Evolutionary conservation across 23 red algal species (phyloP).

Genomic region (Gracilariopsis chorda): DNA sequence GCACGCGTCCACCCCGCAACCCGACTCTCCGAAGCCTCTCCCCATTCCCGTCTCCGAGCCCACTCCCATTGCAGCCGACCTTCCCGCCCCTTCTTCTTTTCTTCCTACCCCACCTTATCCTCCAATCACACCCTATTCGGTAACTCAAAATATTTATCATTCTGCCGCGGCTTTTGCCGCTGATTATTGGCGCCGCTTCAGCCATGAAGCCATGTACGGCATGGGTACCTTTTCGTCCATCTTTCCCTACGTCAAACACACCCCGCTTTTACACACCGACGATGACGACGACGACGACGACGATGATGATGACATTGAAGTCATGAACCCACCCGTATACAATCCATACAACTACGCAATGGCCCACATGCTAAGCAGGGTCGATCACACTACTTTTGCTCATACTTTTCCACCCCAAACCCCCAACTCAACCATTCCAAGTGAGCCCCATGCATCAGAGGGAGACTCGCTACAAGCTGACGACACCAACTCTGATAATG

Average conservation of each 20-base stretch:
- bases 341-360: background rate
- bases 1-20: background rate
- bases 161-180: background rate
- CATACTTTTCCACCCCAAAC: background rate
- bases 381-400: background rate
- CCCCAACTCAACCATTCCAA: background rate
- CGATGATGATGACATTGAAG: background rate
- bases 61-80: background rate
- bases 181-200: background rate
- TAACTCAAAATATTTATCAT: background rate
- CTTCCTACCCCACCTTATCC: background rate
- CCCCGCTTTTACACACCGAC: background rate
- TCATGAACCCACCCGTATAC: background rate
- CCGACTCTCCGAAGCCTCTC: background rate
- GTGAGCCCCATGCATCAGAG: background rate
- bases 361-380: background rate
- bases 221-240: background rate
- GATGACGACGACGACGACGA: background rate
- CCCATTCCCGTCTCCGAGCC: background rate
- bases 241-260: background rate
- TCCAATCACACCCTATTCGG: background rate
- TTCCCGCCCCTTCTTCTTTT: background rate
- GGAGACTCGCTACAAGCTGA: background rate
- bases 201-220: background rate
- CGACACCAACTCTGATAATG: background rate